A percentile compares a stretch with the other conserved stretches of the same genome.
Evolutionary conservation across 768 basidiomycete genomes (phyloP).

Genomic region (Boletus subcaerulescens): DNA sequence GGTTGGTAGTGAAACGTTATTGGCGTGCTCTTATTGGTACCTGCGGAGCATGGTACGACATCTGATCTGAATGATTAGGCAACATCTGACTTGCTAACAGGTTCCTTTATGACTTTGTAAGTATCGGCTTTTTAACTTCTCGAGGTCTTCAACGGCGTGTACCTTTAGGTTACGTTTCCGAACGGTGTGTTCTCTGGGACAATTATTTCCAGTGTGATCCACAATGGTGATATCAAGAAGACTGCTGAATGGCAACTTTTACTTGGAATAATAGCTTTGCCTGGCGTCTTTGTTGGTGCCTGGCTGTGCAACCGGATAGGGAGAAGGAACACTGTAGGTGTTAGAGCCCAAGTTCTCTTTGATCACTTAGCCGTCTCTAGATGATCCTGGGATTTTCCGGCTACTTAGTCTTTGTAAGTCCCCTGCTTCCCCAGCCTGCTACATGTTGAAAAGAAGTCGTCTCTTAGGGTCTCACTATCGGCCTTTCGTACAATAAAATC

Average conservation of each 20-base stretch:
- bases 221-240: slow-evolving; percentile 48
- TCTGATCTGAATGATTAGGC: not conserved
- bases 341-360: not conserved
- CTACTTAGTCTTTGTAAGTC: slow-evolving; percentile 57
- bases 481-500: slow-evolving; percentile 59
- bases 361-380: slow-evolving; percentile 28
- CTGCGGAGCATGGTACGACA: slow-evolving; percentile 60
- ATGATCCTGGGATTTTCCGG: slow-evolving; percentile 70
- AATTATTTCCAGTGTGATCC: slow-evolving; percentile 66
- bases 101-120: slow-evolving; percentile 70
- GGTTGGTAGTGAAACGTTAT: slow-evolving; percentile 56
- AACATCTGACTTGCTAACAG: slow-evolving; percentile 28
- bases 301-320: slow-evolving; percentile 52
- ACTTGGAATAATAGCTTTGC: slow-evolving; percentile 57
- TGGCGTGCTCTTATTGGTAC: slow-evolving; percentile 71
- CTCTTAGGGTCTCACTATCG: slow-evolving; percentile 49
- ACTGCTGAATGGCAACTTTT: slow-evolving; percentile 74
- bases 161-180: slow-evolving; percentile 58
- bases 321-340: slow-evolving; percentile 52
- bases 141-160: not conserved
- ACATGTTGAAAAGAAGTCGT: not conserved
- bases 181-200: slow-evolving; percentile 68
- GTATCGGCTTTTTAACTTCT: not conserved
- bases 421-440: not conserved
- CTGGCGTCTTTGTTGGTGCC: slow-evolving; percentile 55